phyloP scores from a whole-genome alignment of 208 protist genomes.

The Leishmania braziliensis region DNA sequence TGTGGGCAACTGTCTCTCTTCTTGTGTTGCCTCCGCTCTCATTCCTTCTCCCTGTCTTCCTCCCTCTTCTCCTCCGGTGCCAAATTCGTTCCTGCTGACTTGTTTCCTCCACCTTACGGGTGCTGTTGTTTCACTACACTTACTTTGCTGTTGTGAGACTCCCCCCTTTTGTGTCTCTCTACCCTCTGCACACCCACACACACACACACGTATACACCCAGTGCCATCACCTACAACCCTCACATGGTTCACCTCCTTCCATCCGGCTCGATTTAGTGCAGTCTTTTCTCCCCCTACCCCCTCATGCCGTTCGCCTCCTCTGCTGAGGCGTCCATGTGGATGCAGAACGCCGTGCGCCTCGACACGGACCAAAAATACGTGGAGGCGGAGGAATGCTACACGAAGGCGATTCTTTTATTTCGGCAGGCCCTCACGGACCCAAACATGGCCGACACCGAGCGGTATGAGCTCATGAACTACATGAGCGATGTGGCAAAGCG shows the following conservation, averaged over 20 bases:
- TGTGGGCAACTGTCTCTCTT: not conserved
- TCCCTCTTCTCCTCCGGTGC: not conserved
- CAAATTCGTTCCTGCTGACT: conserved; percentile 9
- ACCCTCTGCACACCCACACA: not conserved
- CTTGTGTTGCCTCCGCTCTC: not conserved
- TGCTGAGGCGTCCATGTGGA: conserved; percentile 29
- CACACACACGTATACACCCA: not conserved
- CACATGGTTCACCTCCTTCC: not conserved
- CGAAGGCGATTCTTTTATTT: conserved; percentile 52
- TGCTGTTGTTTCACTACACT: too few relatives aligned
- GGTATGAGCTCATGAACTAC: conserved; percentile 51
- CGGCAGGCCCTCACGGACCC: conserved; percentile 36
- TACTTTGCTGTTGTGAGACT: not conserved
- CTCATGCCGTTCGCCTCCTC: conserved; percentile 23
- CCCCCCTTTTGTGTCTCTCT: not conserved
- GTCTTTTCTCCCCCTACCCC: too few relatives aligned
- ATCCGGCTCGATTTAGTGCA: not conserved
- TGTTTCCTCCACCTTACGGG: conserved; percentile 1
- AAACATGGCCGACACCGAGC: conserved; percentile 37
- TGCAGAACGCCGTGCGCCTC: conserved; percentile 60
- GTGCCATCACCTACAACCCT: not conserved
- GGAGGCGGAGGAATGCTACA: conserved; percentile 81
- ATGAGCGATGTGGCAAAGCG: conserved; percentile 65
- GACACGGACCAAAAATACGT: conserved; percentile 46
- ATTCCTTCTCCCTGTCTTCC: not conserved